Evolutionary conservation across 2,329 filamentous ascomycete genomes (phyloP).

Genomic region (Aspergillus hortae): DNA sequence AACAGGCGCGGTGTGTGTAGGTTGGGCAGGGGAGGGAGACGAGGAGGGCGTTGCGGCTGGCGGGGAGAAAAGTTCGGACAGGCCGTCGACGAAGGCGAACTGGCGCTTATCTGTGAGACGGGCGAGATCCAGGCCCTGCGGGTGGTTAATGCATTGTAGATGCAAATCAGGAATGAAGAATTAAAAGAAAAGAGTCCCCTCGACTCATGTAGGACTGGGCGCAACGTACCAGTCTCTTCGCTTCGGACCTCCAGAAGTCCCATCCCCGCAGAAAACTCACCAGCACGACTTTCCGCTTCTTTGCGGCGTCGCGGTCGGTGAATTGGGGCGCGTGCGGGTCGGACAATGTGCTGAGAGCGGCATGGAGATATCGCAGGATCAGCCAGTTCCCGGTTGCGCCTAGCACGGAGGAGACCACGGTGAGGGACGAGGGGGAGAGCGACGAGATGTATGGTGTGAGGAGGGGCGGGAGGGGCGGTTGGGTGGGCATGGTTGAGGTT

Average conservation of each 20-base stretch:
- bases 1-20: conserved; percentile 7
- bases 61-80: conserved; percentile 55
- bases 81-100: conserved; percentile 73
- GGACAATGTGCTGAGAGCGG: conserved; percentile 36
- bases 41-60: conserved; percentile 13
- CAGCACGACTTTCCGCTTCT: conserved; percentile 60
- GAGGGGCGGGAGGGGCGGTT: conserved; percentile 39
- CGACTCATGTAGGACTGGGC: no score
- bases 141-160: background rate
- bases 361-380: conserved; percentile 49
- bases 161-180: background rate
- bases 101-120: conserved; percentile 54
- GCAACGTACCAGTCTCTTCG: conserved; percentile 58
- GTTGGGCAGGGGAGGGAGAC: conserved; percentile 10
- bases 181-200: no score
- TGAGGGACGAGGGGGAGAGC: conserved; percentile 36
- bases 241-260: conserved; percentile 73
- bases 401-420: conserved; percentile 42
- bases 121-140: conserved; percentile 67
- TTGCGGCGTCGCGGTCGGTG: conserved; percentile 25
- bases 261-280: conserved; percentile 79
- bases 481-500: conserved; percentile 32
- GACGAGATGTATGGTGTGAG: conserved; percentile 36
- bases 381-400: conserved; percentile 57
- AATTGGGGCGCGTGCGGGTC: conserved; percentile 15